These are phyloP conservation scores for Rhynchospora breviuscula DNA, from an alignment of 176 grass and related monocot genomes.

Conservation along the genomic window DNA sequence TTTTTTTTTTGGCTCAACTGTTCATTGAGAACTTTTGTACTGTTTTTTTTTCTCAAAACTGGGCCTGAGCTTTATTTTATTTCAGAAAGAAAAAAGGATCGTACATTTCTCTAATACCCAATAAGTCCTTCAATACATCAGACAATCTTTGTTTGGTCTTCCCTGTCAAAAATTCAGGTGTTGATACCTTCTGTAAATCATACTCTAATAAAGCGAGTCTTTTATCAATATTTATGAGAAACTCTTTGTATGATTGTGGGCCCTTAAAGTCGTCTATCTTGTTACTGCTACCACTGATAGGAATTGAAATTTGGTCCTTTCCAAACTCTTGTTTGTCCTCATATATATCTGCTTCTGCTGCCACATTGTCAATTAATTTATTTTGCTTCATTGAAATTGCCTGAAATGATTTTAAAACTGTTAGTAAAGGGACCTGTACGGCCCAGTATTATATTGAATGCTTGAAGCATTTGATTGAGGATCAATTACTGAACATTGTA, in stretches of 20 bases:
- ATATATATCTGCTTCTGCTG: neutral
- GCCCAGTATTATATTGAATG: neutral
- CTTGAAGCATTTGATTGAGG: neutral
- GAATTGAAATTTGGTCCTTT: conserved; percentile 10
- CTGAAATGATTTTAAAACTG: conserved; percentile 29
- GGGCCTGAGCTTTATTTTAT: neutral
- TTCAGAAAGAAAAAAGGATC: conserved; percentile 12
- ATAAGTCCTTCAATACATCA: conserved; percentile 61
- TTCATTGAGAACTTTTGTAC: neutral
- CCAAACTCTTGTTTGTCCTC: neutral
- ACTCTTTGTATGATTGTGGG: conserved; percentile 29
- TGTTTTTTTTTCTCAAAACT: neutral
- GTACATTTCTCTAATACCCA: conserved; percentile 76
- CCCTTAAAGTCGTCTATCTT: conserved; percentile 13
- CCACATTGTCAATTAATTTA: conserved; percentile 60
- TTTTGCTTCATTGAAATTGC: conserved; percentile 83
- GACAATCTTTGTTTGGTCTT: conserved; percentile 36
- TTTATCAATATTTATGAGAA: conserved; percentile 58
- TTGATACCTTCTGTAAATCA: conserved; percentile 58
- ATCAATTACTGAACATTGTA: neutral
- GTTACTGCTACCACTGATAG: neutral
- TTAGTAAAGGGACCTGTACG: neutral
- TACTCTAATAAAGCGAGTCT: conserved; percentile 49
- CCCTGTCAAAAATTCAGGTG: conserved; percentile 26
- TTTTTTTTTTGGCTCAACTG: neutral